Conservation (phyloP, 257 asterid genomes). For the Lavandula angustifolia region DNA sequence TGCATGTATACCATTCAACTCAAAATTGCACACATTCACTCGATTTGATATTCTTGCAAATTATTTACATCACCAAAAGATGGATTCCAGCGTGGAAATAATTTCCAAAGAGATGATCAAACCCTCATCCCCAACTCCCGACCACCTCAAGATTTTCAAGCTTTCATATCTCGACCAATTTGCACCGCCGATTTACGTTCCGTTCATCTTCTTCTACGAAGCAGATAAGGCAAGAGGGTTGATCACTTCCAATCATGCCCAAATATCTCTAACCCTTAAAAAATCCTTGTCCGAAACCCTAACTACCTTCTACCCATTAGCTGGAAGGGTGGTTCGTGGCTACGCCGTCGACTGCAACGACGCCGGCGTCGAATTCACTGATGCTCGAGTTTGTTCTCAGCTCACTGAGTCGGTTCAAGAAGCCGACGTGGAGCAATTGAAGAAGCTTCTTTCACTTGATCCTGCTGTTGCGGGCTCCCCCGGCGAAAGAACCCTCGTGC, state of each 20-base stretch:
- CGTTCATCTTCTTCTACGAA: slow-evolving; percentile 45
- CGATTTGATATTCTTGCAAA: too few species aligned
- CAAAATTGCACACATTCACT: too few species aligned
- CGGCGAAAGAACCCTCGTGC: slow-evolving; percentile 4
- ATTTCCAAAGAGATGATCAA: slow-evolving; percentile 7
- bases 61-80: too few species aligned
- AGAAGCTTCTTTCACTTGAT: slow-evolving; percentile 22
- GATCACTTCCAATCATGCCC: background rate
- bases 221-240: background rate
- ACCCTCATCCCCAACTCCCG: background rate
- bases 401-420: slow-evolving; percentile 23
- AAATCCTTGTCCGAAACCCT: slow-evolving; percentile 35
- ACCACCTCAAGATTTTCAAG: slow-evolving; percentile 23
- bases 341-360: slow-evolving; percentile 34
- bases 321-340: slow-evolving; percentile 34
- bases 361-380: slow-evolving; percentile 34
- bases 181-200: slow-evolving; percentile 31
- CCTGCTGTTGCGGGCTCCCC: background rate
- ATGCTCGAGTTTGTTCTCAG: slow-evolving; percentile 23
- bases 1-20: too few species aligned
- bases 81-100: background rate
- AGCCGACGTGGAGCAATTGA: slow-evolving; percentile 21
- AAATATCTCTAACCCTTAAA: slow-evolving; percentile 28
- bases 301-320: slow-evolving; percentile 40
- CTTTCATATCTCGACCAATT: slow-evolving; percentile 45